phyloP scores from a whole-genome alignment of 2,329 filamentous ascomycete species.

The Venturia carpophila region DNA sequence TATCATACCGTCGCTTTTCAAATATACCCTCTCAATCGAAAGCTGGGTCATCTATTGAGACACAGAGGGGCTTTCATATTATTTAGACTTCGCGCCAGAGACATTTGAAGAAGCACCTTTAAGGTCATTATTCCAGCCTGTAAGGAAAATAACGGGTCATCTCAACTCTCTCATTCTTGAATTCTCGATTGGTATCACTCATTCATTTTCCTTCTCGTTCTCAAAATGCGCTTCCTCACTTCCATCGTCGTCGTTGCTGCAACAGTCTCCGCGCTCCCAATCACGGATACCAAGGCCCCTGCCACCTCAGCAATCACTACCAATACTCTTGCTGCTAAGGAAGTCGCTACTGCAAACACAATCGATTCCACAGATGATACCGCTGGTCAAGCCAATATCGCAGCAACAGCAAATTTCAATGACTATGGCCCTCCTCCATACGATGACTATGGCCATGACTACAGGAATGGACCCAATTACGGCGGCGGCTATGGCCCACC shows the following conservation, averaged over 20 bases:
- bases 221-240: slow-evolving; percentile 6
- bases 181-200: background rate
- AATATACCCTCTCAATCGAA: background rate
- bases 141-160: background rate
- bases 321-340: background rate
- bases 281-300: background rate
- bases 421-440: background rate
- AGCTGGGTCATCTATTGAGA: background rate
- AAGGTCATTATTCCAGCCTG: background rate
- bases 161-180: background rate
- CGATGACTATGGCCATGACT: background rate
- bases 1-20: background rate
- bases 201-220: background rate
- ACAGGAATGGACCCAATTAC: background rate
- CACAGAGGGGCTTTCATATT: no score
- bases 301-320: background rate
- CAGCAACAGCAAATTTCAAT: background rate
- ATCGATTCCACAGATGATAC: background rate
- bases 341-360: background rate
- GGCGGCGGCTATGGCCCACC: no score
- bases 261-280: background rate
- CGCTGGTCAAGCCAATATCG: background rate
- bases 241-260: background rate
- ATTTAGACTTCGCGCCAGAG: background rate
- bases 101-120: background rate